phyloP scores from a whole-genome alignment of 768 basidiomycete genomes.

The Agrocybe pediades region DNA sequence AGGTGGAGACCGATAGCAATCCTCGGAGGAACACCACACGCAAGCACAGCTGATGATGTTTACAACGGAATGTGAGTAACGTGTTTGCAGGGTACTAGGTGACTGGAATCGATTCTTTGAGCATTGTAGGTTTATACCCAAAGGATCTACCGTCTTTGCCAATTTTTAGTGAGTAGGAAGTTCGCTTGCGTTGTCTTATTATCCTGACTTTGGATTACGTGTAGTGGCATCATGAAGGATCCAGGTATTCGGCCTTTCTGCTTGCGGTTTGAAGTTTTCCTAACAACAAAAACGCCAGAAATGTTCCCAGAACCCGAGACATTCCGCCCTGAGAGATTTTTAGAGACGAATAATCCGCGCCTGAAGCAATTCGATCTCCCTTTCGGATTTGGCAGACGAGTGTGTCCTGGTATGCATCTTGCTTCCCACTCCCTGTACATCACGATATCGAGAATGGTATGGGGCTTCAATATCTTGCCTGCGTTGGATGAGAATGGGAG shows the following conservation, averaged over 20 bases:
- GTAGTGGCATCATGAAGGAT: conserved; percentile 33
- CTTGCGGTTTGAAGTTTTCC: not conserved
- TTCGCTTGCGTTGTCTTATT: not conserved
- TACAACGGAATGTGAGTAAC: conserved; percentile 38
- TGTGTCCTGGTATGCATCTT: conserved; percentile 38
- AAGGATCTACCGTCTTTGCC: conserved; percentile 37
- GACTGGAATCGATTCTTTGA: no score
- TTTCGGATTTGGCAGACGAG: conserved; percentile 43
- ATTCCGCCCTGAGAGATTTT: conserved; percentile 42
- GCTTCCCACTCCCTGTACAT: conserved; percentile 36
- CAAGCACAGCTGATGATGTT: conserved; percentile 37
- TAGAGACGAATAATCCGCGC: conserved; percentile 30
- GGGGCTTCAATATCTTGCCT: conserved; percentile 33
- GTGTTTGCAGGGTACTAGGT: no score
- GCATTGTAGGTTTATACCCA: conserved; percentile 30
- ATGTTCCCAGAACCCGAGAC: conserved; percentile 36
- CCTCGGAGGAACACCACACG: conserved; percentile 36
- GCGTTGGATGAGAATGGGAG: conserved; percentile 18
- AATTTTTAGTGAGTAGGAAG: conserved; percentile 28
- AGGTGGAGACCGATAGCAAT: conserved; percentile 37
- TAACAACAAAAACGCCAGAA: no score
- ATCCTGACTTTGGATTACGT: not conserved
- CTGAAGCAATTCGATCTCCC: conserved; percentile 33
- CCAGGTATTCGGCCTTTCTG: conserved; percentile 20
- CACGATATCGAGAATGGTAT: conserved; percentile 35